phyloP scores from a whole-genome alignment of 257 asterid genomes.

The Plantago major region DNA sequence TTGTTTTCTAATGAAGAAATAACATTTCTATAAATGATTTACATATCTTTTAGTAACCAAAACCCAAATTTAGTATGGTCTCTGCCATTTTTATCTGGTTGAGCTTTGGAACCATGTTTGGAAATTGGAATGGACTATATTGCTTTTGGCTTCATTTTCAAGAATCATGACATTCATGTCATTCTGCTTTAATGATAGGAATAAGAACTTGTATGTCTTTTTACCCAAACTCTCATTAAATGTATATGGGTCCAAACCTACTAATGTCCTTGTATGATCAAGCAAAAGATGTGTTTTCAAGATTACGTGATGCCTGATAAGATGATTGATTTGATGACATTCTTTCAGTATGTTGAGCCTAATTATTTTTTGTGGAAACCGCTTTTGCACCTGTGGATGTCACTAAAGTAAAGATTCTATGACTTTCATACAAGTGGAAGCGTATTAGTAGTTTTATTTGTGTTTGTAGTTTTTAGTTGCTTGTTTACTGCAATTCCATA shows the following conservation, averaged over 20 bases:
- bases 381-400: background rate
- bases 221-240: background rate
- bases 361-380: background rate
- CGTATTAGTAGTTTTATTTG: background rate
- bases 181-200: slow-evolving; percentile 8
- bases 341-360: background rate
- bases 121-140: too few species aligned
- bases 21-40: background rate
- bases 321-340: background rate
- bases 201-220: background rate
- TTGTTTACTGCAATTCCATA: background rate
- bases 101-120: too few species aligned
- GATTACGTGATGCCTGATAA: background rate
- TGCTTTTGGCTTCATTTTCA: background rate
- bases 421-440: slow-evolving; percentile 8
- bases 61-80: background rate
- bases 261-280: background rate
- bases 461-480: background rate
- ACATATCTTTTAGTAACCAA: background rate
- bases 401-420: background rate
- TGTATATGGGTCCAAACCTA: background rate
- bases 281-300: background rate
- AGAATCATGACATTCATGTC: background rate
- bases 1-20: background rate
- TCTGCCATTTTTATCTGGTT: background rate